A percentile compares a stretch with the other conserved stretches of the same genome.
phyloP scores from a whole-genome alignment of 2,329 filamentous ascomycete genomes.

The Amylocarpus encephaloides region DNA sequence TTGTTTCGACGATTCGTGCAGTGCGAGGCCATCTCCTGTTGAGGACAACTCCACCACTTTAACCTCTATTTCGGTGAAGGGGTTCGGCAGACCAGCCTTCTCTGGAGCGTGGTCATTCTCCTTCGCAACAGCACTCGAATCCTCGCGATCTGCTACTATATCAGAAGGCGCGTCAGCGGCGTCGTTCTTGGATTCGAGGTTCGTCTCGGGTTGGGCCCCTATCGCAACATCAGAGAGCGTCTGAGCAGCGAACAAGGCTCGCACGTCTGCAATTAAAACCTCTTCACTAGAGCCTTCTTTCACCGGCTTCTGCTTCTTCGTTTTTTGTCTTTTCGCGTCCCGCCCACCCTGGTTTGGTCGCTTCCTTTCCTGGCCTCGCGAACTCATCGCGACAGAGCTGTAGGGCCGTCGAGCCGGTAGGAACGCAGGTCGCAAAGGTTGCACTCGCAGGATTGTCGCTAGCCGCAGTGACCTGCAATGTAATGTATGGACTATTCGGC shows the following conservation, averaged over 20 bases:
- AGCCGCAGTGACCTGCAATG: not conserved
- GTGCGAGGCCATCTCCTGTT: conserved; percentile 82
- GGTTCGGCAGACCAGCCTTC: conserved; percentile 47
- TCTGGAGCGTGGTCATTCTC: not conserved
- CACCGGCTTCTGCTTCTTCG: conserved; percentile 47
- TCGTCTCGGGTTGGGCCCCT: conserved; percentile 6
- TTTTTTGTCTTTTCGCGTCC: conserved; percentile 43
- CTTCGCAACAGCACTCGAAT: not conserved
- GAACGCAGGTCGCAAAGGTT: not conserved
- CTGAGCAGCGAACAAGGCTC: conserved; percentile 41
- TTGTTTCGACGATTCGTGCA: conserved; percentile 54
- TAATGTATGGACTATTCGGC: not conserved
- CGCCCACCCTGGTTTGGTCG: conserved; percentile 28
- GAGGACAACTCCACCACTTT: conserved; percentile 80
- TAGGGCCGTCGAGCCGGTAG: conserved; percentile 2
- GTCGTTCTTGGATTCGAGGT: conserved; percentile 18
- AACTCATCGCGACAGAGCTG: conserved; percentile 11
- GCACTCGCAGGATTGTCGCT: not conserved
- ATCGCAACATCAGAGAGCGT: conserved; percentile 31
- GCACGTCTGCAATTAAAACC: conserved; percentile 58
- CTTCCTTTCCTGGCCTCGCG: conserved; percentile 19
- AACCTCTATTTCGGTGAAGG: conserved; percentile 71
- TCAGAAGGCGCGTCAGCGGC: conserved; percentile 13
- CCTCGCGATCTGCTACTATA: not conserved
- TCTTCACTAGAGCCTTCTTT: conserved; percentile 60